A percentile compares a stretch with the other conserved stretches of the same genome.
These are phyloP conservation scores for Trichoderma sp. DNA, from an alignment of 2,329 filamentous ascomycete genomes.

Conservation along the genomic window DNA sequence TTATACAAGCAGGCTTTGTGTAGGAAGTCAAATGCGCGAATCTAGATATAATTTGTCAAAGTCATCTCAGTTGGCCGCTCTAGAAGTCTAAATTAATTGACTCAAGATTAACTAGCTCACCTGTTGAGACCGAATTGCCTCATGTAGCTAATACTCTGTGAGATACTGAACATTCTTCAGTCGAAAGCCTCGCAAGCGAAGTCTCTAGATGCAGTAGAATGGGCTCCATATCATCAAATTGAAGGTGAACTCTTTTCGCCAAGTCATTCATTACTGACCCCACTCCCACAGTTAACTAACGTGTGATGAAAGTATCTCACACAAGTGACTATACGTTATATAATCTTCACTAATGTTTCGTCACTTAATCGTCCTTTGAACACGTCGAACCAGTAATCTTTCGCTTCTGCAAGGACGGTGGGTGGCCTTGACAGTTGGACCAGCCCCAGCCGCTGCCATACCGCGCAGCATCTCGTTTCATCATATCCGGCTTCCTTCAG, in stretches of 20 bases:
- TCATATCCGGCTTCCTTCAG: background rate
- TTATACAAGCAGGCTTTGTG: background rate
- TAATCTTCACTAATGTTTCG: background rate
- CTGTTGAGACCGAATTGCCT: background rate
- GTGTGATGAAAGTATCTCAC: too few species aligned
- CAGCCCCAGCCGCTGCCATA: background rate
- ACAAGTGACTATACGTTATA: background rate
- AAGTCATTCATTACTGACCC: background rate
- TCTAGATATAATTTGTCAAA: too few species aligned
- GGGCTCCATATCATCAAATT: background rate
- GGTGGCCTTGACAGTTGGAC: background rate
- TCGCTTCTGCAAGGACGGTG: background rate
- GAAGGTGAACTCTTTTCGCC: background rate
- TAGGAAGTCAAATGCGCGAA: too few species aligned
- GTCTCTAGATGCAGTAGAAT: background rate
- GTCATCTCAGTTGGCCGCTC: background rate
- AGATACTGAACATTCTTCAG: background rate
- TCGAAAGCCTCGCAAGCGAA: background rate
- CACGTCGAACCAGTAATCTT: background rate
- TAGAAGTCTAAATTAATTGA: background rate
- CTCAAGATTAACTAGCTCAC: background rate
- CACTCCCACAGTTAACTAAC: too few species aligned
- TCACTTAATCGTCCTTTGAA: background rate
- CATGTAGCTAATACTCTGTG: background rate
- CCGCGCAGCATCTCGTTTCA: background rate